These are phyloP conservation scores for Podaxis sp. DNA, from an alignment of 768 basidiomycete species.

Conservation along the genomic window DNA sequence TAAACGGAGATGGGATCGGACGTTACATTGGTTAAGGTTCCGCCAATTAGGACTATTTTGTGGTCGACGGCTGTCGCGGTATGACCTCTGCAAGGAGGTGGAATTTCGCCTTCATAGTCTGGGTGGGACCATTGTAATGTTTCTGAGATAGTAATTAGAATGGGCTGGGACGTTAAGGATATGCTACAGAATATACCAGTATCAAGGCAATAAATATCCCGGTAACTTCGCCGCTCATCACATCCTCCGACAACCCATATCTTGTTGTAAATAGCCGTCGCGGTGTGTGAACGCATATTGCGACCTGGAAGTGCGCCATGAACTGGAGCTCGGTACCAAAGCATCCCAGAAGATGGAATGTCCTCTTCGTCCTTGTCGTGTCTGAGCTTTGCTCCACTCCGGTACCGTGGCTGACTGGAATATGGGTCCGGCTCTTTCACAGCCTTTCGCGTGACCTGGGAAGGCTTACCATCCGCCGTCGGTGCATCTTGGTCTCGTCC, in stretches of 20 bases:
- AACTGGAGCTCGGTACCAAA: constrained; percentile 83
- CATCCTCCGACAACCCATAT: constrained; percentile 91
- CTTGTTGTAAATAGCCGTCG: constrained; percentile 78
- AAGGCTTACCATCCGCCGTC: too few species aligned
- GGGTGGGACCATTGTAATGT: constrained; percentile 88
- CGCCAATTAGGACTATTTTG: constrained; percentile 81
- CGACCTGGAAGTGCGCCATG: constrained; percentile 66
- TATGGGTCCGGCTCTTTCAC: too few species aligned
- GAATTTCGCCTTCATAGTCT: constrained; percentile 68
- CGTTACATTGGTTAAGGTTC: constrained; percentile 60
- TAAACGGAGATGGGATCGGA: constrained; percentile 84
- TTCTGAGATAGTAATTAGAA: constrained; percentile 40
- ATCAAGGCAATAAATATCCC: constrained; percentile 83
- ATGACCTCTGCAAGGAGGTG: constrained; percentile 85
- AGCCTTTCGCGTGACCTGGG: too few species aligned
- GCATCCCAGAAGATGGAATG: constrained; percentile 72
- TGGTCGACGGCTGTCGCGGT: constrained; percentile 82
- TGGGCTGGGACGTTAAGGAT: constrained; percentile 8
- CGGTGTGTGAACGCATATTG: constrained; percentile 78
- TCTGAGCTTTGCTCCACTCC: constrained; percentile 38
- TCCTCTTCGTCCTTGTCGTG: constrained; percentile 55
- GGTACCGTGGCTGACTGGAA: too few species aligned
- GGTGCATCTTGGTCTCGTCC: too few species aligned
- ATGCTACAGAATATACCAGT: constrained; percentile 49
- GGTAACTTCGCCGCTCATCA: constrained; percentile 72